Evolutionary conservation across 2,329 filamentous ascomycete species (phyloP), one percentile per base, ranked within the genome.

Genomic region (Colletotrichum zoysiae): DNA sequence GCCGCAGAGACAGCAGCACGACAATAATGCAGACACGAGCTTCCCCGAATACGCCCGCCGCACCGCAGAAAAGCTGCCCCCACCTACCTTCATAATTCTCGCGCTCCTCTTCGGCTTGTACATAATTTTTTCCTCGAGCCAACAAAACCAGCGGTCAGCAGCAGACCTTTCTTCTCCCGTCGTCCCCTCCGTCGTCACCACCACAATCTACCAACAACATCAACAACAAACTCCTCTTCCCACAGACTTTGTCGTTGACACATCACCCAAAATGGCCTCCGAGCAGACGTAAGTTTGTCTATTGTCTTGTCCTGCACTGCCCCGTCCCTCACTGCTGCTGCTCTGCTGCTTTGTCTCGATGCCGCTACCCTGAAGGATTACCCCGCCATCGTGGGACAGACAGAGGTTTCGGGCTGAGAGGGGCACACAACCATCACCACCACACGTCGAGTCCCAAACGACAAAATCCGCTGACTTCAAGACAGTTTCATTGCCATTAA

Each of bases 401-500:
- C 1, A 48, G 46, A 70, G 44, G 67, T 74, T 61, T 65, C 64
- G 62, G 67, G 46, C 61, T 67, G 48, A 59, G 67, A 63, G 70
- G 58, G 67, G 70, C 70, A 71, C 60, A 65, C 20, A 57, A 58
- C 53, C 63, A 65, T 35, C 26, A 18, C 50, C 44, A 65, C 35
- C 55, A 58, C 50, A 20, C 18, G n/a, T 23, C 42, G 23, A 62
- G 42, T 23, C 20, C 20, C 40, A 60, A 61, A 61, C 46, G 57
- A 63, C 51, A 59, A 70, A 55, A 66, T 59, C 30, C 35, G 70
- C 71, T 74, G 58, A 74, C 71, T 18, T 48, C 35, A 53, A 62
- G 30, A 67, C 55, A 98, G 95, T 89, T 98, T 98, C 93, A 98
- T 98, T 90, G 96, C 96, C 84, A 94, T 99, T 91, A 99, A 99